Base-by-base conservation (phyloP, 805 yeast species). In the Debaryomyces castellii region DNA sequence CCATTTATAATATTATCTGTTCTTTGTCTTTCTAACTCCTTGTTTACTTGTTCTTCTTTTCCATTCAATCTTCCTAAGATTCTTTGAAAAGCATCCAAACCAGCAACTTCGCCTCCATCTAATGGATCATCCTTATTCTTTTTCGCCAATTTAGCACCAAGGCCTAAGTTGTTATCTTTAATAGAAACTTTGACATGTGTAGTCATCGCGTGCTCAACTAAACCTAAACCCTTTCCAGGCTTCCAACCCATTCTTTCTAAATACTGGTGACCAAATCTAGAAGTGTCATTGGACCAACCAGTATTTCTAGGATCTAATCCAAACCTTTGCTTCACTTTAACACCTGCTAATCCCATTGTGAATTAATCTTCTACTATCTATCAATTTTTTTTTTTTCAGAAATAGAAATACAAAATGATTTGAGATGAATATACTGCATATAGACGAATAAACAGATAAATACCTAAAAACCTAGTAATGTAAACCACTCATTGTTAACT, bases 281-380 rank as follows among this genome's bases (percentile, higher is more conserved):
- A 72, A 0, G 85, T 82, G 57, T 89, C 88, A 59, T 89, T 89
- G 21, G 97, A 85, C 99, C 99, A 92, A 50, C 82, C 79, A 1
- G 97, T 91, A 59, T 92, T 92, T 59, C 98, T 74, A 14, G 99
- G 99, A 68, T 92, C 99, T 30, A 77, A 67, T 9, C 98, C 97
- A 62, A 91, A 85, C 58, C 94, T 78, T 58, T 87, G 96, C 59
- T 87, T 89, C 10, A 77, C 80, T 60, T 83, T 85, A 5, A 85
- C 76, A 9, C 88, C 97, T 37, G 92, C 92, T 58, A 87, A 77
- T 42, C 95, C 94, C 95, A 87, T 87, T n/a, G 3, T 38, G 7
- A 20, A n/a, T 16, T 4, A 35, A 14, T 35, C 11, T 33, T 10
- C 14, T 17, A 10, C 16, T 21, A 20, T 11, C n/a, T 14, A 30